A percentile compares a stretch with the other conserved stretches of the same genome.
Evolutionary conservation across 331 rosid species (phyloP).

Genomic region (Quercus phellos): DNA sequence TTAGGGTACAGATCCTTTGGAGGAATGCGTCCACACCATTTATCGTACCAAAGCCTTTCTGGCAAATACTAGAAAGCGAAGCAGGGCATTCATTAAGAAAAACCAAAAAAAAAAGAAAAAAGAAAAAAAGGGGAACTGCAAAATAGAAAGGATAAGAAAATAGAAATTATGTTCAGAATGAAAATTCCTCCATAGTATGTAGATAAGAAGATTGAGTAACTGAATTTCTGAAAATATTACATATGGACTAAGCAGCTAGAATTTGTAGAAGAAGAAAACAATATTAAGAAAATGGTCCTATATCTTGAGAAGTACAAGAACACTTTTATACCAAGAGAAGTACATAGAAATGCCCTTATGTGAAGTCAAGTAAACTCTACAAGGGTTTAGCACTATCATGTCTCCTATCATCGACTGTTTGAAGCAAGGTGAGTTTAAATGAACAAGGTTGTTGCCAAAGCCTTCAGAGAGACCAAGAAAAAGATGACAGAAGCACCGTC

Average conservation of each 20-base stretch:
- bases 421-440: no score
- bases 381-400: not conserved
- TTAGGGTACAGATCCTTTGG: no score
- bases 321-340: not conserved
- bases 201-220: not conserved
- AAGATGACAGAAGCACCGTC: no score
- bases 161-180: constrained; percentile 5
- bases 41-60: no score
- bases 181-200: not conserved
- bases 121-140: not conserved
- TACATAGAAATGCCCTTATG: not conserved
- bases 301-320: not conserved
- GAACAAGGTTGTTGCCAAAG: no score
- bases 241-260: not conserved
- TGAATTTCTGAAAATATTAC: not conserved
- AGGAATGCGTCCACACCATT: no score
- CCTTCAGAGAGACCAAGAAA: no score
- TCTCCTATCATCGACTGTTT: no score
- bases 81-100: not conserved
- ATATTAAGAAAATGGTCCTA: not conserved
- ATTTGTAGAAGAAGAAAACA: not conserved
- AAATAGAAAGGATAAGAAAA: not conserved
- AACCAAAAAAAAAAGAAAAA: no score
- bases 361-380: not conserved
- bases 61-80: not conserved